Evolutionary conservation across 2,329 filamentous ascomycete genomes (phyloP).

Genomic region (Diaporthe destruens): DNA sequence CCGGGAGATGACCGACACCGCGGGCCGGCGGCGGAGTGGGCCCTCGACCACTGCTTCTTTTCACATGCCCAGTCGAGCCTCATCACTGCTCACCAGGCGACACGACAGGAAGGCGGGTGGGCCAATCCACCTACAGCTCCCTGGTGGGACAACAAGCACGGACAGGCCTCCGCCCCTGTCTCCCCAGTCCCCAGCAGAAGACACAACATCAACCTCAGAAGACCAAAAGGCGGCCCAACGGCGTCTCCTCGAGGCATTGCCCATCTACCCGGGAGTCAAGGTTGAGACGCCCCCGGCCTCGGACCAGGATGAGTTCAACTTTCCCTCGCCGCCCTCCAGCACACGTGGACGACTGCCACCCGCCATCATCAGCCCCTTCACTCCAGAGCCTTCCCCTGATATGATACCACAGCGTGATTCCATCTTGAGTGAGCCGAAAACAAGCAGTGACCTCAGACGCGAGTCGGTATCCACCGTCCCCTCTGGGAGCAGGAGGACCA

Average conservation of each 20-base stretch:
- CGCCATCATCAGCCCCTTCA: conserved; percentile 30
- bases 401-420: conserved; percentile 40
- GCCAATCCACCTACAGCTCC: conserved; percentile 35
- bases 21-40: conserved; percentile 27
- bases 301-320: conserved; percentile 42
- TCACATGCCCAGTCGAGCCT: conserved; percentile 42
- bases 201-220: conserved; percentile 15
- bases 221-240: conserved; percentile 27
- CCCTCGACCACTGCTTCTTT: conserved; percentile 37
- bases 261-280: conserved; percentile 40
- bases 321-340: conserved; percentile 36
- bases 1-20: conserved; percentile 33
- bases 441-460: conserved; percentile 33
- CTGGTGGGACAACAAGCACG: conserved; percentile 38
- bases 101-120: conserved; percentile 42
- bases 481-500: conserved; percentile 36
- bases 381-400: conserved; percentile 41
- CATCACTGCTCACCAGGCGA: conserved; percentile 43
- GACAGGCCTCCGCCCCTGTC: background rate
- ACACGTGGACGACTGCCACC: conserved; percentile 35
- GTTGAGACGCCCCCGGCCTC: conserved; percentile 43
- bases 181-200: conserved; percentile 29
- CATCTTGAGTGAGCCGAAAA: conserved; percentile 36
- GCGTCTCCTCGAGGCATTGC: conserved; percentile 41
- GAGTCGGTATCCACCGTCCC: conserved; percentile 17